Base-by-base conservation (phyloP, 768 basidiomycete species). In the Psilocybe cubensis region DNA sequence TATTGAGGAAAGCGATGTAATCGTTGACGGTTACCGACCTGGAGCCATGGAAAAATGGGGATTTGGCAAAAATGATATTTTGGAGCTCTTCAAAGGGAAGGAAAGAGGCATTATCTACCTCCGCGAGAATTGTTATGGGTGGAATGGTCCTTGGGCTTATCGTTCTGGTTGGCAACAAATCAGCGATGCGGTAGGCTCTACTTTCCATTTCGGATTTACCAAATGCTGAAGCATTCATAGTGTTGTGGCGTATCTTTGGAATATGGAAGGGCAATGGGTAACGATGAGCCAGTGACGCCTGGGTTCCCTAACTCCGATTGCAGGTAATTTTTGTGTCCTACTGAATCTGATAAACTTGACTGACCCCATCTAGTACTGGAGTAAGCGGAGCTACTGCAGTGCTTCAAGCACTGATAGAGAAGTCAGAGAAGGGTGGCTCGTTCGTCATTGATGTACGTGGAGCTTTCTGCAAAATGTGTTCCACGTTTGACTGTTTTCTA, bases 1-100 rank as follows among this genome's bases (percentile, higher is more conserved):
- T 24, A 64, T 70, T 40, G 52, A 59, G 42, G 70, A 70, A 25
- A 59, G 57, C 17, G 67, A 72, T 48, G 66, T 72, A 3, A 63
- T 72, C 3, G 56, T 72, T 18, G 66, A 70, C 55, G 71, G 71
- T 21, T 70, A 72, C 49, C 63, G 71, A 1, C 71, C 71, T 38
- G 62, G 63, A 18, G 67, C 63, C 7, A 62, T 72, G 61, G 56
- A 64, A 52, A 67, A 68, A 28, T 68, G 63, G 51, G 71, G 71
- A 20, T 72, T 72, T 44, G 70, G 68, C 2, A 65, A 65, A 54
- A 67, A 72, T 8, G 70, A 63, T 35, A 62, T 71, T 41, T 35
- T 71, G 35, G 60, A 55, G 3, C 29, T 69, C 42, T 60, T 68
- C 41, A 59, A 63, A 21, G 62, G 54, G 21, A 64, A 64, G 23